Percentiles rank a stretch among this genome's conserved stretches.
Evolutionary conservation across 345 rosid genomes (phyloP).

Genomic region (Citrus reticulata): DNA sequence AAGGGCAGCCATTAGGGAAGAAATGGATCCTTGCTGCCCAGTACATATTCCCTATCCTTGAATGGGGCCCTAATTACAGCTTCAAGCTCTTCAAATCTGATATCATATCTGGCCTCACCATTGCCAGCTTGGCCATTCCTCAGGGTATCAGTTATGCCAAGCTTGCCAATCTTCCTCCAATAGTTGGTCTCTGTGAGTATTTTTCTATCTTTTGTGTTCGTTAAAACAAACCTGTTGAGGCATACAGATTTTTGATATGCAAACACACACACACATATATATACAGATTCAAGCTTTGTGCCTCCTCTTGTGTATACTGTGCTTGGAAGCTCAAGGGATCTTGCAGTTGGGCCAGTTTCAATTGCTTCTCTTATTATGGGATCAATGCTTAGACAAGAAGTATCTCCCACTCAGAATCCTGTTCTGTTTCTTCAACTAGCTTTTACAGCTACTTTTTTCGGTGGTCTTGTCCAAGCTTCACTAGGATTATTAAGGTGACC

Average conservation of each 20-base stretch:
- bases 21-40: conserved; percentile 67
- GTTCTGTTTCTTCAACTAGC: conserved; percentile 81
- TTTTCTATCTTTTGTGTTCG: neutral
- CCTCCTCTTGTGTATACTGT: conserved; percentile 92
- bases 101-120: conserved; percentile 84
- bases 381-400: conserved; percentile 86
- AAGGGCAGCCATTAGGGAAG: conserved; percentile 53
- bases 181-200: conserved; percentile 89
- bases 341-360: conserved; percentile 94
- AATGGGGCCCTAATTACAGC: conserved; percentile 82
- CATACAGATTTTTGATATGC: too few relatives aligned
- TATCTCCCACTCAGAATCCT: conserved; percentile 62
- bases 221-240: neutral
- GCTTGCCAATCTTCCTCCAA: conserved; percentile 88
- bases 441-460: conserved; percentile 85
- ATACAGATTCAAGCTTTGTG: conserved; percentile 87
- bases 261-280: neutral
- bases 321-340: conserved; percentile 94
- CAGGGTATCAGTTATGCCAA: conserved; percentile 98
- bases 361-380: conserved; percentile 93
- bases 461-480: conserved; percentile 93
- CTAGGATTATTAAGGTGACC: conserved; percentile 76
- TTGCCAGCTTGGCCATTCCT: conserved; percentile 98
- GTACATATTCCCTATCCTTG: conserved; percentile 80
- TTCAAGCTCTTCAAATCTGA: conserved; percentile 78